phyloP scores from a whole-genome alignment of 208 protist genomes.

The Novymonas esmeraldas region DNA sequence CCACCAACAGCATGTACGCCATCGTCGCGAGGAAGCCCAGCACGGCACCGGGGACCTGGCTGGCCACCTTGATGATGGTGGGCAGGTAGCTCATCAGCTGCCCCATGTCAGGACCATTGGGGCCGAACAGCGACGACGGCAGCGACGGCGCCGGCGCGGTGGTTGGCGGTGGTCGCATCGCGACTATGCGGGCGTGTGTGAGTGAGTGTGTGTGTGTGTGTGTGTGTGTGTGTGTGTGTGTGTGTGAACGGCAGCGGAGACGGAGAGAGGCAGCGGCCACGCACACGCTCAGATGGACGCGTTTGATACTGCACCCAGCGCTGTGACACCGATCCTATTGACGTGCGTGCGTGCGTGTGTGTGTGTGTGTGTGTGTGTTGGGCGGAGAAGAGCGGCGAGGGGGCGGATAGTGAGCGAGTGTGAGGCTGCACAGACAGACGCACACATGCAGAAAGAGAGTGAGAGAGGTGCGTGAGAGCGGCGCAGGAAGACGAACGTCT shows the following conservation, averaged over 20 bases:
- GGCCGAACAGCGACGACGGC: slow-evolving; percentile 16
- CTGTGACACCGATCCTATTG: no score
- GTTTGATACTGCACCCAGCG: no score
- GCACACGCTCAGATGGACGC: no score
- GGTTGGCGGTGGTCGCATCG: neutral
- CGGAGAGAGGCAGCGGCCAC: no score
- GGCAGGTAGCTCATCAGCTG: slow-evolving; percentile 62
- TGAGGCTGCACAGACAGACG: neutral
- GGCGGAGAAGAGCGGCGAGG: neutral
- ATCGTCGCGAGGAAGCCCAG: slow-evolving; percentile 60
- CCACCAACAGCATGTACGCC: slow-evolving; percentile 40
- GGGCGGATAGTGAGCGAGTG: neutral
- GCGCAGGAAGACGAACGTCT: no score
- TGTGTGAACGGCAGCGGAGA: no score
- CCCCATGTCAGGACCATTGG: slow-evolving; percentile 25
- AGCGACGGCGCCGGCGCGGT: neutral
- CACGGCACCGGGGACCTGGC: slow-evolving; percentile 45
- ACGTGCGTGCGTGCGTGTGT: no score
- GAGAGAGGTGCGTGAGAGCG: no score
- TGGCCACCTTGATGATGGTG: slow-evolving; percentile 42
- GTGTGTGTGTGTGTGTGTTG: neutral
- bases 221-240: no score
- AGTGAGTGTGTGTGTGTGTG: no score
- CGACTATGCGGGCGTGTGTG: no score
- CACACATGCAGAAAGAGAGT: no score